Evolutionary conservation across 805 yeast genomes (phyloP).

Genomic region (Pichia manshurica): DNA sequence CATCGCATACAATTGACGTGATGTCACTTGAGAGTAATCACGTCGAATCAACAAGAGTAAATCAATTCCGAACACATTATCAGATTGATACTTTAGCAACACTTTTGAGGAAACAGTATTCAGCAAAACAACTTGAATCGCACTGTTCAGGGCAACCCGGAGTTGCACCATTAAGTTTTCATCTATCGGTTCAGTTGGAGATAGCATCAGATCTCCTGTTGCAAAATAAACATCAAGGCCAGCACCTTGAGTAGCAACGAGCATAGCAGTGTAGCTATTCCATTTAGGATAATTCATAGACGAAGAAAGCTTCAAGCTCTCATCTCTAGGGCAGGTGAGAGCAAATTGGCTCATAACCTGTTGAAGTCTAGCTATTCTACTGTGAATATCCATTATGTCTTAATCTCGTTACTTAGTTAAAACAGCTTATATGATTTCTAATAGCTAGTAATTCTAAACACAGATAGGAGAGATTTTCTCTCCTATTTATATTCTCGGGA

Average conservation of each 20-base stretch:
- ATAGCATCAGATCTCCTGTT: neutral
- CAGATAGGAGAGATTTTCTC: no score
- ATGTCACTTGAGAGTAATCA: conserved; percentile 2
- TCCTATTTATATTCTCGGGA: no score
- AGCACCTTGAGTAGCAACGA: neutral
- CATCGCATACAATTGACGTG: neutral
- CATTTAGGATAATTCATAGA: neutral
- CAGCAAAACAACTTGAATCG: conserved; percentile 10
- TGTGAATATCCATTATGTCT: neutral
- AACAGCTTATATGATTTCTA: no score
- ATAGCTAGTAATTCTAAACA: no score
- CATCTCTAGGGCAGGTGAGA: neutral
- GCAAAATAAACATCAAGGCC: neutral
- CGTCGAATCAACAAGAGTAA: neutral
- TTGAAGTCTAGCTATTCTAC: neutral
- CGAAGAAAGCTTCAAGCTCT: neutral
- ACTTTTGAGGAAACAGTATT: conserved; percentile 1
- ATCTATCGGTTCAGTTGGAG: neutral
- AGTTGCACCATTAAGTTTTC: neutral
- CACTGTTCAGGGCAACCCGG: neutral
- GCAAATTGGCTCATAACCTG: conserved; percentile 1
- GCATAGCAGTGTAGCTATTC: neutral
- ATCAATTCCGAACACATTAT: neutral
- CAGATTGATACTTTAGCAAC: conserved; percentile 1
- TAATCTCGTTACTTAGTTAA: no score